Conservation (phyloP, 2,329 filamentous ascomycete genomes). For the Aciculosporium take region DNA sequence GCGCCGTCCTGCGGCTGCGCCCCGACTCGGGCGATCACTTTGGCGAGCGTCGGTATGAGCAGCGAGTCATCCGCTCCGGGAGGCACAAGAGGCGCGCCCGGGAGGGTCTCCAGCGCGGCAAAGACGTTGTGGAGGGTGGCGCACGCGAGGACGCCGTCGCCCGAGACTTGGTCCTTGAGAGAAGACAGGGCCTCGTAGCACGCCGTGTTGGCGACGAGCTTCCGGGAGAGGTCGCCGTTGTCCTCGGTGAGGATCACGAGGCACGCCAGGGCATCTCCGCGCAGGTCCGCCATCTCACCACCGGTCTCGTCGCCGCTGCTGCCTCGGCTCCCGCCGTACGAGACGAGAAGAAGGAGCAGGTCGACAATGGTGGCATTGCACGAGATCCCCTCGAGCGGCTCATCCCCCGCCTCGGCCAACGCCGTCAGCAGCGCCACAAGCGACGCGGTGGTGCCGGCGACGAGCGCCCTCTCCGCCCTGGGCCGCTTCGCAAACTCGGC, state of each 20-base stretch:
- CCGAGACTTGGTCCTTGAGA: constrained; percentile 32
- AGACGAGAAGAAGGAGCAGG: constrained; percentile 40
- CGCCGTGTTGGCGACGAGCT: constrained; percentile 31
- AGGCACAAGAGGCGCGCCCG: constrained; percentile 11
- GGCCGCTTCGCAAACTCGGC: constrained; percentile 31
- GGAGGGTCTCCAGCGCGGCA: constrained; percentile 20
- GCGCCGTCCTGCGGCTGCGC: constrained; percentile 12
- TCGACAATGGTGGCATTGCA: constrained; percentile 32
- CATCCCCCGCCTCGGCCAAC: constrained; percentile 44
- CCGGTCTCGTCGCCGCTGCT: constrained; percentile 26
- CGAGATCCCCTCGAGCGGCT: constrained; percentile 41
- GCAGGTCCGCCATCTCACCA: constrained; percentile 26
- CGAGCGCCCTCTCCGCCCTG: constrained; percentile 37
- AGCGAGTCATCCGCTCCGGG: constrained; percentile 20
- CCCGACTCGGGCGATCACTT: constrained; percentile 16
- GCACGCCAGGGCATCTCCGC: constrained; percentile 37
- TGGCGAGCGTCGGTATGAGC: constrained; percentile 23
- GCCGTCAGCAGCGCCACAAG: constrained; percentile 38
- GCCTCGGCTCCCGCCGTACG: constrained; percentile 28
- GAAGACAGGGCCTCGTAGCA: constrained; percentile 36
- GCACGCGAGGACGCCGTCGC: constrained; percentile 41
- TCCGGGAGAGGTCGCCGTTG: constrained; percentile 36
- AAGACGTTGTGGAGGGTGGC: constrained; percentile 51
- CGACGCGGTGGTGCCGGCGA: constrained; percentile 40
- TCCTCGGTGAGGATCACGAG: constrained; percentile 47